Conservation (phyloP, 495 filamentous ascomycete species). For the Neurospora sp. region DNA sequence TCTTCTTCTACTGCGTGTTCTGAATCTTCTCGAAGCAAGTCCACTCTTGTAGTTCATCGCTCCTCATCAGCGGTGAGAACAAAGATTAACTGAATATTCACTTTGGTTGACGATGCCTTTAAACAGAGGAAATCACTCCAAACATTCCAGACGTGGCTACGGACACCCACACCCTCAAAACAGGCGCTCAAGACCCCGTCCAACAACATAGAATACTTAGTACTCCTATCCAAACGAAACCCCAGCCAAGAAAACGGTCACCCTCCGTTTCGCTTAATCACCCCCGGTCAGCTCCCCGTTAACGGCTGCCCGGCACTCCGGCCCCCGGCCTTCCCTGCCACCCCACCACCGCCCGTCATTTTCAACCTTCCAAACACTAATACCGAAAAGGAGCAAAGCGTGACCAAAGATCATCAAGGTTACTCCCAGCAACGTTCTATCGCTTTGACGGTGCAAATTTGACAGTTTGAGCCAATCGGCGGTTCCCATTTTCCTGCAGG, state of each 20-base stretch:
- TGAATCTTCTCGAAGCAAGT: not conserved
- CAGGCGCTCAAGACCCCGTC: not conserved
- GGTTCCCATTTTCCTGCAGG: too few species aligned
- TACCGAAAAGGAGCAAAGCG: not conserved
- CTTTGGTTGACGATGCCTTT: not conserved
- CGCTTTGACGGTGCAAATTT: not conserved
- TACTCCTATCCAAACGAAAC: not conserved
- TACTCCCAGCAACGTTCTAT: not conserved
- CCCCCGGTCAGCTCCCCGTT: not conserved
- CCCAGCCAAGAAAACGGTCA: not conserved
- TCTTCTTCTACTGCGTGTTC: not conserved
- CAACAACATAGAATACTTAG: not conserved
- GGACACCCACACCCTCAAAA: not conserved
- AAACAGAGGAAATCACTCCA: not conserved
- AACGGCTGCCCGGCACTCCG: not conserved
- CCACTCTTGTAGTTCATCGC: not conserved
- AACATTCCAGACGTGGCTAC: not conserved
- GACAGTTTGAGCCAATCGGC: not conserved
- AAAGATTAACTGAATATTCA: not conserved
- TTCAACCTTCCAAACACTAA: not conserved
- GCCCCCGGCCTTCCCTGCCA: not conserved
- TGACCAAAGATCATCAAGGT: not conserved
- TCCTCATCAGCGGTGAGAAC: not conserved
- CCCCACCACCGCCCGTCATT: not conserved
- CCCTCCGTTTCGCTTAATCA: not conserved